These are phyloP conservation scores for Puccinia polysora DNA, from an alignment of 1,284 basidiomycete species.

Conservation along the genomic window DNA sequence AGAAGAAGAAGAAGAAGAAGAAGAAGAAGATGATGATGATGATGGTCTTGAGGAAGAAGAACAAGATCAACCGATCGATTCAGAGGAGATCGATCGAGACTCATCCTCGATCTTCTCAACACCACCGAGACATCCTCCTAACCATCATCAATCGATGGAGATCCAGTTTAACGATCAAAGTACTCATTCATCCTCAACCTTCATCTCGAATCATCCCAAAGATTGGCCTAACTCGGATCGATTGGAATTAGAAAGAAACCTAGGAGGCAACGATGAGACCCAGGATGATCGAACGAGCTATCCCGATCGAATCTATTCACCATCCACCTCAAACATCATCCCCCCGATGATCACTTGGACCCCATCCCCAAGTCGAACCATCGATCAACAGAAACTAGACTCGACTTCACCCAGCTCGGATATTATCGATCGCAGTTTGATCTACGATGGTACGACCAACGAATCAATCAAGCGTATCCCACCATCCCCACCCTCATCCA, in stretches of 20 bases:
- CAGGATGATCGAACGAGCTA: too few relatives aligned
- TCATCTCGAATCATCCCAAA: too few relatives aligned
- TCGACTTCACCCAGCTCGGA: constrained; percentile 10
- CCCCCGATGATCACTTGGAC: neutral
- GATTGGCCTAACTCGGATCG: too few relatives aligned
- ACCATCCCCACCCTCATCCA: neutral
- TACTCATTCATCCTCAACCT: neutral
- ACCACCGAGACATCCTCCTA: neutral
- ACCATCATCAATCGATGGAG: neutral
- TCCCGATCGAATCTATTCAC: too few relatives aligned
- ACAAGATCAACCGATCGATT: neutral
- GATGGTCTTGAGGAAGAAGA: too few relatives aligned
- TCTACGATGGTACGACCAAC: too few relatives aligned
- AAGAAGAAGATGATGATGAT: neutral
- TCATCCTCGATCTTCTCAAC: too few relatives aligned
- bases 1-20: neutral
- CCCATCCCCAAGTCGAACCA: neutral
- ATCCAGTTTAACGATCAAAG: neutral
- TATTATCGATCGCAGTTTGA: constrained; percentile 20
- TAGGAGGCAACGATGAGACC: too few relatives aligned
- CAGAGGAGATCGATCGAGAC: neutral
- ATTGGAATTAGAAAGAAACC: too few relatives aligned
- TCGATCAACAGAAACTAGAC: neutral
- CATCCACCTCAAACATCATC: neutral
- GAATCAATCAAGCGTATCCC: too few relatives aligned